Conservation (phyloP, 2,329 filamentous ascomycete genomes). For the Pyrenochaeta sp. region DNA sequence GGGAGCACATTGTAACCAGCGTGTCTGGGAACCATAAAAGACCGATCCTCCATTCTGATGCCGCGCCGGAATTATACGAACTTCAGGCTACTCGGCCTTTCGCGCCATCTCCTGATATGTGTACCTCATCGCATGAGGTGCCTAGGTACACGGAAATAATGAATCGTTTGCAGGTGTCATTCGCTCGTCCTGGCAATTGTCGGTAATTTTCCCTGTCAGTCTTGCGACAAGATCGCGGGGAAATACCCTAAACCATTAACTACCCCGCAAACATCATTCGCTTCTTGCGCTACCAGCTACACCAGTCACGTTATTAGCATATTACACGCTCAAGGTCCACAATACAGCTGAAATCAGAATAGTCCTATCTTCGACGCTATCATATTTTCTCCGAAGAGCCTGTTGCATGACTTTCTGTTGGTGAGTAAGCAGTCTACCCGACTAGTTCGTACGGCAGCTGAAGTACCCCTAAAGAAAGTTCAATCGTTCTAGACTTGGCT, state of each 20-base stretch:
- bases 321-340: not conserved
- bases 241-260: conserved; percentile 16
- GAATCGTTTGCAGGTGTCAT: conserved; percentile 27
- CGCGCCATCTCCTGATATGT: conserved; percentile 3
- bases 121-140: not conserved
- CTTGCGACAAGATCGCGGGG: conserved; percentile 22
- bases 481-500: not conserved
- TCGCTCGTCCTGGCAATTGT: conserved; percentile 25
- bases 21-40: conserved; percentile 39
- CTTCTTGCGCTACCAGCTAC: conserved; percentile 18
- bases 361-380: not conserved
- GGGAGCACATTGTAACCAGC: conserved; percentile 39
- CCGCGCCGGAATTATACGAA: conserved; percentile 6
- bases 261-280: conserved; percentile 32
- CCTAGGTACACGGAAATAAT: conserved; percentile 8
- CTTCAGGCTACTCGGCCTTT: conserved; percentile 3
- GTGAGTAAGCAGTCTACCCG: not conserved
- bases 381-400: not conserved
- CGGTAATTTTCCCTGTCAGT: conserved; percentile 25
- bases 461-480: not conserved
- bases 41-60: conserved; percentile 38
- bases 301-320: not conserved
- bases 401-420: not conserved
- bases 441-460: not conserved
- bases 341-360: not conserved